These are phyloP conservation scores for Sporothrix humicola DNA, from an alignment of 2,329 filamentous ascomycete genomes.

Conservation along the genomic window DNA sequence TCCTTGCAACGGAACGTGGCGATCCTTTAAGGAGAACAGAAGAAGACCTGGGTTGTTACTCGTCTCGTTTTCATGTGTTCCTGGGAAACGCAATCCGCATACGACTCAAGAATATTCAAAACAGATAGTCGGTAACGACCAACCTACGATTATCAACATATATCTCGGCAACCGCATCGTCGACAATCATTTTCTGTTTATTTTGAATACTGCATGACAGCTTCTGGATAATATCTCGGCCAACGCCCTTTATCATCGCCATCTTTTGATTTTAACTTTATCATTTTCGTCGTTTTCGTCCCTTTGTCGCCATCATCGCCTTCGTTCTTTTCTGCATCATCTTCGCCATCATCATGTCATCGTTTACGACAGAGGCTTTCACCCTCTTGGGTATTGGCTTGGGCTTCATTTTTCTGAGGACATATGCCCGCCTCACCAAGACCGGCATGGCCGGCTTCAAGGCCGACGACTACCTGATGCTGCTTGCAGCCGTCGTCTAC, in stretches of 20 bases:
- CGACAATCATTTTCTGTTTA: background rate
- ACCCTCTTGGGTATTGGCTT: conserved; percentile 58
- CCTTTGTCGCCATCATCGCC: background rate
- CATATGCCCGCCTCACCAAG: conserved; percentile 54
- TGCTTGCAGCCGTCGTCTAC: conserved; percentile 52
- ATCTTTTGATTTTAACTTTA: background rate
- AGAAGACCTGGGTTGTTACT: too few species aligned
- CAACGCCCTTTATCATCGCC: background rate
- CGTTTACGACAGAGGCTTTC: conserved; percentile 54
- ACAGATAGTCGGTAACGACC: background rate
- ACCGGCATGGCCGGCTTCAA: conserved; percentile 58
- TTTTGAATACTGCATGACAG: background rate
- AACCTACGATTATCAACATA: background rate
- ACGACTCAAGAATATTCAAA: background rate
- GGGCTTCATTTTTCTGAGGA: conserved; percentile 56
- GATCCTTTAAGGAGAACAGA: background rate
- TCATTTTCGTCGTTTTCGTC: background rate
- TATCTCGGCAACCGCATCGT: conserved; percentile 1
- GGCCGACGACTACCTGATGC: conserved; percentile 65
- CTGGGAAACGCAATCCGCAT: background rate
- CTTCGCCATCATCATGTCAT: background rate
- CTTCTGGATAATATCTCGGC: background rate
- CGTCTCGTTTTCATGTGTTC: background rate
- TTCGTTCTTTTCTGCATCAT: background rate
- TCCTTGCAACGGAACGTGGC: background rate